Percentiles rank a stretch among this genome's conserved stretches.
phyloP scores from a whole-genome alignment of 495 filamentous ascomycete species.

The Penicillium soppii region DNA sequence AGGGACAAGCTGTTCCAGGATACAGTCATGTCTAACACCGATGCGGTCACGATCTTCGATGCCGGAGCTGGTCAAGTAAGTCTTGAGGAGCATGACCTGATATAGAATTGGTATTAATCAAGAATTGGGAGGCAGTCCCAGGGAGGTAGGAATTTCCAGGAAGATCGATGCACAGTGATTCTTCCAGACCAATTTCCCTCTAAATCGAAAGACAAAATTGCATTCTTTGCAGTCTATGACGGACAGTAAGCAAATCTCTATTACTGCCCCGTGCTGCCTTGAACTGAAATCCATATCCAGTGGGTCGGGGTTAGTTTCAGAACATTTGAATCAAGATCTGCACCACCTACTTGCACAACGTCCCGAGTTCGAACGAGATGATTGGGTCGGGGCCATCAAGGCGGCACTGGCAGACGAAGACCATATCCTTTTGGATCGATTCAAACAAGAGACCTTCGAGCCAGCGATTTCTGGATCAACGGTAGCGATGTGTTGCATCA shows the following conservation, averaged over 20 bases:
- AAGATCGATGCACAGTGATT: conserved; percentile 33
- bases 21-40: conserved; percentile 23
- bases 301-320: conserved; percentile 34
- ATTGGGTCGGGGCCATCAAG: conserved; percentile 35
- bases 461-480: conserved; percentile 37
- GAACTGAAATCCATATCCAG: conserved; percentile 14
- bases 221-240: conserved; percentile 42
- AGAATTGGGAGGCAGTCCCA: conserved; percentile 22
- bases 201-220: conserved; percentile 30
- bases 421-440: conserved; percentile 29
- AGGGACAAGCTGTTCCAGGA: conserved; percentile 24
- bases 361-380: conserved; percentile 30
- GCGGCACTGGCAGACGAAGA: conserved; percentile 39
- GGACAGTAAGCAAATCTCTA: conserved; percentile 36
- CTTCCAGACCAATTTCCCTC: conserved; percentile 33
- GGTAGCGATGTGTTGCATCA: conserved; percentile 35
- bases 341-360: conserved; percentile 27
- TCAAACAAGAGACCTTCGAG: conserved; percentile 25
- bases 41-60: conserved; percentile 33
- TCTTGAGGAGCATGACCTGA: neutral
- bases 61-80: conserved; percentile 33
- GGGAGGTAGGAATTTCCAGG: conserved; percentile 31
- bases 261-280: neutral
- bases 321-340: conserved; percentile 33
- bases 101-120: conserved; percentile 2